Evolutionary conservation across 1,284 basidiomycete species (phyloP).

Genomic region (Peniophora sp.): DNA sequence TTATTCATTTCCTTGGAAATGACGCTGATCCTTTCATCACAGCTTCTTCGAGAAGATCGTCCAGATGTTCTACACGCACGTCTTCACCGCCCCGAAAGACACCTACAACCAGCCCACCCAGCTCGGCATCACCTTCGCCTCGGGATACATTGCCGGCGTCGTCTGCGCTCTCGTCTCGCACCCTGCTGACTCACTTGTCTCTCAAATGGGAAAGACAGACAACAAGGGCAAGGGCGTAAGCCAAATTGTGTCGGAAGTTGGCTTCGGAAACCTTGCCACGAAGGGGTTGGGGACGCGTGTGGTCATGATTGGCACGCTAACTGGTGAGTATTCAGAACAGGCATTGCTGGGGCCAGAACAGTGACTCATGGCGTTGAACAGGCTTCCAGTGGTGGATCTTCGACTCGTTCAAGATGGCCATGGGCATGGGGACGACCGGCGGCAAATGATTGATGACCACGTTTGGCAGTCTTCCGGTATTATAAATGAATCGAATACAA

Average conservation of each 20-base stretch:
- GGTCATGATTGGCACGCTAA: conserved; percentile 74
- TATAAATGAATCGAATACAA: no score
- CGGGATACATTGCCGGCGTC: conserved; percentile 78
- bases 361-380: conserved; percentile 5
- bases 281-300: conserved; percentile 79
- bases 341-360: no score
- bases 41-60: conserved; percentile 77
- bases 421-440: conserved; percentile 80
- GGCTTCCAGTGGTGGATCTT: conserved; percentile 91
- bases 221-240: conserved; percentile 73
- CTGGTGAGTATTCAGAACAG: conserved; percentile 29
- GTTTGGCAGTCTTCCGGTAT: no score
- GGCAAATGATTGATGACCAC: no score
- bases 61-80: conserved; percentile 66
- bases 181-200: conserved; percentile 74
- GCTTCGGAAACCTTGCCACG: conserved; percentile 52
- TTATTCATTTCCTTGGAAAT: no score
- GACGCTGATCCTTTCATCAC: no score
- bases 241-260: conserved; percentile 61
- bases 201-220: conserved; percentile 66
- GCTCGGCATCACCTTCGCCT: conserved; percentile 73
- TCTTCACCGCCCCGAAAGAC: conserved; percentile 69
- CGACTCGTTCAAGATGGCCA: conserved; percentile 69
- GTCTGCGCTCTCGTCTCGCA: conserved; percentile 79
- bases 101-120: conserved; percentile 64